Percentiles rank a stretch among this genome's conserved stretches.
phyloP scores from a whole-genome alignment of 768 basidiomycete genomes.

The Phallus indusiatus region DNA sequence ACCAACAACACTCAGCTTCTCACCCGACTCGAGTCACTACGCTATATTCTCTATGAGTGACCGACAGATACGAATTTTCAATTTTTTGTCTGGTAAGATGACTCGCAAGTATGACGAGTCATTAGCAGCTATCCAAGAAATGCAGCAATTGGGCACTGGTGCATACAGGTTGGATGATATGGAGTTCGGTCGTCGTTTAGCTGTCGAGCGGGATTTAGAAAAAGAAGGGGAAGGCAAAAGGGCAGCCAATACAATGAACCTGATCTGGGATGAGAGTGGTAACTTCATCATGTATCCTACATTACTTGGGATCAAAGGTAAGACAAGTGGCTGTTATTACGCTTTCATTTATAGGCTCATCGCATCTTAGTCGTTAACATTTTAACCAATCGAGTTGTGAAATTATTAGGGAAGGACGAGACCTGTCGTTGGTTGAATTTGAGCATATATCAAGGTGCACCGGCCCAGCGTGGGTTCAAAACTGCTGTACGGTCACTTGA shows the following conservation, averaged over 20 bases:
- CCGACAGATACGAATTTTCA: constrained; percentile 90
- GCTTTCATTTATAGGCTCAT: neutral
- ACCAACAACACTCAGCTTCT: constrained; percentile 86
- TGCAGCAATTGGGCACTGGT: constrained; percentile 97
- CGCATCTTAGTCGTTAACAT: constrained; percentile 72
- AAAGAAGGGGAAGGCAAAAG: constrained; percentile 60
- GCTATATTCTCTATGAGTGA: constrained; percentile 91
- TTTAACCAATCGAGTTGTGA: constrained; percentile 84
- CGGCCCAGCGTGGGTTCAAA: constrained; percentile 74
- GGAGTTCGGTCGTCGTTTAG: constrained; percentile 97
- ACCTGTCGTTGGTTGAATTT: constrained; percentile 84
- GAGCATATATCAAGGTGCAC: constrained; percentile 87
- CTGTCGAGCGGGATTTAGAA: constrained; percentile 86
- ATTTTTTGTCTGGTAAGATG: constrained; percentile 81
- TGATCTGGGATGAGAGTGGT: constrained; percentile 97
- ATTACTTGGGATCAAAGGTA: constrained; percentile 91
- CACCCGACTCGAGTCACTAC: constrained; percentile 82
- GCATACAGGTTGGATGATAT: constrained; percentile 92
- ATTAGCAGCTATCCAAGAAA: constrained; percentile 85
- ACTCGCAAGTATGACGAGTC: constrained; percentile 94
- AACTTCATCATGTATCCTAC: constrained; percentile 92
- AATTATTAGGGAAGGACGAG: constrained; percentile 90
- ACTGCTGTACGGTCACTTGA: constrained; percentile 49
- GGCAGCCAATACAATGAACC: constrained; percentile 59
- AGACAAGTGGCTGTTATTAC: constrained; percentile 9